A percentile compares a stretch with the other conserved stretches of the same genome.
Conservation (phyloP, 495 filamentous ascomycete species). For the Talaromyces ruber region DNA sequence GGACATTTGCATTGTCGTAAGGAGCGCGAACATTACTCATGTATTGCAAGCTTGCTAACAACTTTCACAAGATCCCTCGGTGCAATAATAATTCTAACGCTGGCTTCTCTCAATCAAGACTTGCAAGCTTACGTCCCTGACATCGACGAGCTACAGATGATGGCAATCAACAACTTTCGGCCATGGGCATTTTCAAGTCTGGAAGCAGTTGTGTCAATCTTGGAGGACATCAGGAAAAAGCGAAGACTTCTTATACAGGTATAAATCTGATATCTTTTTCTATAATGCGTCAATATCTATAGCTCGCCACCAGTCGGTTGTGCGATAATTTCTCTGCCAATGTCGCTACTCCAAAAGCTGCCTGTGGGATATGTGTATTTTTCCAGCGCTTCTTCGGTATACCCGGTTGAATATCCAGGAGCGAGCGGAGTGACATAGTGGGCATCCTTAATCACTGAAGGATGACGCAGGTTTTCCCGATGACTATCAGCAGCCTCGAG, state of each 20-base stretch:
- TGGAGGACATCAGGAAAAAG: conserved; percentile 7
- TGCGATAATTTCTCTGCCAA: conserved; percentile 3
- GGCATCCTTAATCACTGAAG: conserved; percentile 58
- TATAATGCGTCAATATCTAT: neutral
- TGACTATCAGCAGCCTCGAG: conserved; percentile 74
- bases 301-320: conserved; percentile 7
- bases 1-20: conserved; percentile 8
- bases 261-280: neutral
- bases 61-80: neutral
- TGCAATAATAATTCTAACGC: conserved; percentile 1
- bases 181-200: conserved; percentile 4
- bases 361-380: conserved; percentile 8
- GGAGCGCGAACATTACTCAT: neutral
- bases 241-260: conserved; percentile 5
- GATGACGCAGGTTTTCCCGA: conserved; percentile 71
- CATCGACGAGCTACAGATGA: neutral
- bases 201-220: conserved; percentile 1
- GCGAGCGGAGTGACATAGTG: conserved; percentile 65
- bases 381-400: conserved; percentile 1
- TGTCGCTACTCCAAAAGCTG: conserved; percentile 8
- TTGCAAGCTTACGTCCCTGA: neutral
- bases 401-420: conserved; percentile 45
- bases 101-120: neutral
- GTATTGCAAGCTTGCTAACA: neutral
- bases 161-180: conserved; percentile 1